A percentile compares a stretch with the other conserved stretches of the same genome.
Conservation (phyloP, 2,329 filamentous ascomycete species). For the Uncinocarpus reesii region DNA sequence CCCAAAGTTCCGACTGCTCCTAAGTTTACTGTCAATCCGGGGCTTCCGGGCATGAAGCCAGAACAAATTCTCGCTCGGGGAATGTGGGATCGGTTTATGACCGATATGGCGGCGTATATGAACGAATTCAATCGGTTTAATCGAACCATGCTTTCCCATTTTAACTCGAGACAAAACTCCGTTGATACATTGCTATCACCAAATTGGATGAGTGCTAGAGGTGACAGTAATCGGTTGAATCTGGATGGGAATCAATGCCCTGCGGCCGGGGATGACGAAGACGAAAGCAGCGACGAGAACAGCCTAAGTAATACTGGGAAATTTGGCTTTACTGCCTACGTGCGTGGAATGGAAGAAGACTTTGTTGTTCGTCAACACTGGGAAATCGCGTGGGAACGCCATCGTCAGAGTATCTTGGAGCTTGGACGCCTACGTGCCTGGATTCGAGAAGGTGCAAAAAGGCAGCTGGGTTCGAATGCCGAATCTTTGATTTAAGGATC, state of each 20-base stretch:
- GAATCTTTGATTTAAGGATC: slow-evolving; percentile 7
- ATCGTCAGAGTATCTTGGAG: slow-evolving; percentile 35
- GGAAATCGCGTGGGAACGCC: slow-evolving; percentile 39
- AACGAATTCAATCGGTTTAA: slow-evolving; percentile 48
- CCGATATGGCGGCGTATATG: slow-evolving; percentile 46
- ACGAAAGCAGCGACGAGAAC: slow-evolving; percentile 23
- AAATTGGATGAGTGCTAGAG: slow-evolving; percentile 44
- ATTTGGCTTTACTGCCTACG: slow-evolving; percentile 38
- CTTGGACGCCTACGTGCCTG: slow-evolving; percentile 20
- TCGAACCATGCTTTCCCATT: slow-evolving; percentile 46
- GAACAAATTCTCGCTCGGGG: slow-evolving; percentile 34
- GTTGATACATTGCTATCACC: slow-evolving; percentile 36
- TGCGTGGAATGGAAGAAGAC: slow-evolving; percentile 39
- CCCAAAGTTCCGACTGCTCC: slow-evolving; percentile 41
- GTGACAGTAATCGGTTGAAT: slow-evolving; percentile 35
- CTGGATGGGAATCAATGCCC: slow-evolving; percentile 14
- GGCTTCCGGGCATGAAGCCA: slow-evolving; percentile 5
- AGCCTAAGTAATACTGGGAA: slow-evolving; percentile 26
- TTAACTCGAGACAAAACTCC: slow-evolving; percentile 43
- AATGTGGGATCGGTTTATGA: slow-evolving; percentile 44
- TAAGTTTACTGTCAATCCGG: slow-evolving; percentile 10
- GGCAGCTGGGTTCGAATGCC: not conserved
- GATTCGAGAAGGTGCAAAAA: slow-evolving; percentile 13
- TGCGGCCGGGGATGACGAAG: slow-evolving; percentile 19
- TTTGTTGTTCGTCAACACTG: slow-evolving; percentile 38